These are phyloP conservation scores for Pseudogymnoascus sp. DNA, from an alignment of 2,329 filamentous ascomycete species.

Conservation along the genomic window DNA sequence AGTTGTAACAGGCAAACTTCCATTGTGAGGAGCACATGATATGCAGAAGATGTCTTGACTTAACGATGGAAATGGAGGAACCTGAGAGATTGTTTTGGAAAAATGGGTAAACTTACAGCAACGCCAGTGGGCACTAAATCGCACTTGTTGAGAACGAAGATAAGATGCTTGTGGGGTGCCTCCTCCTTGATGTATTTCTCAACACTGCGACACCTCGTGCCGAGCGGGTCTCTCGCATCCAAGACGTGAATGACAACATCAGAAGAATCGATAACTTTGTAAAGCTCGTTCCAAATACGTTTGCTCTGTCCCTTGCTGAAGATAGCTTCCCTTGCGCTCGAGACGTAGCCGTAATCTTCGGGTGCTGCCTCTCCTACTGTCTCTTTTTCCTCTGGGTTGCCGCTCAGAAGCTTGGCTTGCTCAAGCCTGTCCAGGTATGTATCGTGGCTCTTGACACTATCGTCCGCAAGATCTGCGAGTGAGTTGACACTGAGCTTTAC, in stretches of 20 bases:
- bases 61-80: slow-evolving; percentile 49
- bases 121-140: slow-evolving; percentile 87
- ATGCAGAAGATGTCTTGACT: slow-evolving; percentile 76
- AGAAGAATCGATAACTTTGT: slow-evolving; percentile 91
- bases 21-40: slow-evolving; percentile 51
- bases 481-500: slow-evolving; percentile 79
- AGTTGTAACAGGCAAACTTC: slow-evolving; percentile 94
- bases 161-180: slow-evolving; percentile 89
- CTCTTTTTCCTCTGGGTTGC: slow-evolving; percentile 45
- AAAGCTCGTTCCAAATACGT: slow-evolving; percentile 92
- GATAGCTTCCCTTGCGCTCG: slow-evolving; percentile 69
- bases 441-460: slow-evolving; percentile 72
- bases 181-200: slow-evolving; percentile 92
- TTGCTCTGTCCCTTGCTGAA: slow-evolving; percentile 94
- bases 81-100: slow-evolving; percentile 15
- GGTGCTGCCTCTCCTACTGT: slow-evolving; percentile 34
- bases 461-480: slow-evolving; percentile 71
- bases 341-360: slow-evolving; percentile 39
- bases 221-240: slow-evolving; percentile 80
- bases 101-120: slow-evolving; percentile 65
- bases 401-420: slow-evolving; percentile 67
- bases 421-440: slow-evolving; percentile 73
- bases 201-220: slow-evolving; percentile 80
- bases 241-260: slow-evolving; percentile 95
- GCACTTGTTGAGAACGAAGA: slow-evolving; percentile 84